phyloP scores from a whole-genome alignment of 2,329 filamentous ascomycete species.

The Pseudomassariella vexata region DNA sequence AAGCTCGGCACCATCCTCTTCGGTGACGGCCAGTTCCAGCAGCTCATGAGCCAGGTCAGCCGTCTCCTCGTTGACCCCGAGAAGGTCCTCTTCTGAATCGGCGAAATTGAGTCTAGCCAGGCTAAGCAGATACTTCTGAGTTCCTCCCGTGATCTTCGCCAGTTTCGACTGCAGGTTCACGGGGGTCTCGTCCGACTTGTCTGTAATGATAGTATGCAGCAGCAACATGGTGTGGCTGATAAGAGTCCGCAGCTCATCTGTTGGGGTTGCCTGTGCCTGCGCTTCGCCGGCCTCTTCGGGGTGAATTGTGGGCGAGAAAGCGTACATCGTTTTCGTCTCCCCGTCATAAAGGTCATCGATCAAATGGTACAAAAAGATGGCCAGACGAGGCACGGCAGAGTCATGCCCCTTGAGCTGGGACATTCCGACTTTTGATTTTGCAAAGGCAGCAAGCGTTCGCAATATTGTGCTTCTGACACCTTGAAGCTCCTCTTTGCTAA shows the following conservation, averaged over 20 bases:
- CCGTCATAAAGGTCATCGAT: slow-evolving; percentile 70
- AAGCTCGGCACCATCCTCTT: slow-evolving; percentile 54
- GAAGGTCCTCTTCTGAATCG: too few relatives aligned
- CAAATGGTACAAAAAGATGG: slow-evolving; percentile 57
- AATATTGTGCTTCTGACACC: slow-evolving; percentile 41
- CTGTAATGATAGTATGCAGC: slow-evolving; percentile 47
- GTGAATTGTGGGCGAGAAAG: not conserved
- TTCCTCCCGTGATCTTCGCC: slow-evolving; percentile 61
- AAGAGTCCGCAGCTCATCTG: slow-evolving; percentile 33
- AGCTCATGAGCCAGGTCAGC: slow-evolving; percentile 77
- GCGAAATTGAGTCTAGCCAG: slow-evolving; percentile 82
- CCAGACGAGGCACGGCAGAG: slow-evolving; percentile 66
- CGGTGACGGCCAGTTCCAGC: slow-evolving; percentile 73
- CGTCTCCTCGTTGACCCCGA: slow-evolving; percentile 75
- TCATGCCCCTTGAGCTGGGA: slow-evolving; percentile 62
- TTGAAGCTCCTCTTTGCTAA: slow-evolving; percentile 31
- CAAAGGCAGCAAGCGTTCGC: slow-evolving; percentile 54
- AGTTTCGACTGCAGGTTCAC: slow-evolving; percentile 68
- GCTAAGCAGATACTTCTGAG: slow-evolving; percentile 76
- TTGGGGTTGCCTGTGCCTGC: not conserved
- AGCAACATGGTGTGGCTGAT: slow-evolving; percentile 43
- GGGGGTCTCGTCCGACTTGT: slow-evolving; percentile 35
- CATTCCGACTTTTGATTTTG: slow-evolving; percentile 56
- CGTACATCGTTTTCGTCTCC: slow-evolving; percentile 27
- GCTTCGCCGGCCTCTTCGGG: slow-evolving; percentile 9